A percentile compares a stretch with the other conserved stretches of the same genome.
phyloP scores from a whole-genome alignment of 108 stramenopile genomes.

The Fragilariopsis cylindrus region DNA sequence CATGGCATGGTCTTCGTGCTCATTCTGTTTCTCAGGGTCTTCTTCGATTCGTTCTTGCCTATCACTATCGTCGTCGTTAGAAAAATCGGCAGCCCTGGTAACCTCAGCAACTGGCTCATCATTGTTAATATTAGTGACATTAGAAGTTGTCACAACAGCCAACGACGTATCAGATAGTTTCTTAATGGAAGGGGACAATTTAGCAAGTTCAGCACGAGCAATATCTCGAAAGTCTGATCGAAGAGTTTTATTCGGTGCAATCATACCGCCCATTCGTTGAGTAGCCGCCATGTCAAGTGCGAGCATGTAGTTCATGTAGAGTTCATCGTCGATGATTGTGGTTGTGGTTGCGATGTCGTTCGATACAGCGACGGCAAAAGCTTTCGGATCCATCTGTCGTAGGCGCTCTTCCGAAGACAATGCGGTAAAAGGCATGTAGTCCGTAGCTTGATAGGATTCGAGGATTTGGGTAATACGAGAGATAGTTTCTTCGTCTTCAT shows the following conservation, averaged over 20 bases:
- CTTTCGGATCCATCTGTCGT: conserved; percentile 2
- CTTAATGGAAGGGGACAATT: neutral
- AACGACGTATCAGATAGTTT: neutral
- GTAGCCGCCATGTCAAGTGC: conserved; percentile 10
- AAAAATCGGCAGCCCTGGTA: too few species aligned
- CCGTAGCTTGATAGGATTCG: conserved; percentile 7
- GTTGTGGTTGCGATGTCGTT: neutral
- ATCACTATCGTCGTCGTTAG: too few species aligned
- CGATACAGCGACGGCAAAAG: neutral
- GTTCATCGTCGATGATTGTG: conserved; percentile 7
- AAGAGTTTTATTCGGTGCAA: conserved; percentile 6
- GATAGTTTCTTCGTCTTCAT: neutral
- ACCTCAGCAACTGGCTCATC: too few species aligned
- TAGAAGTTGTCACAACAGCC: neutral
- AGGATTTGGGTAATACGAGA: neutral
- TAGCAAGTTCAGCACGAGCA: neutral
- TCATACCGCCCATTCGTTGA: conserved; percentile 1
- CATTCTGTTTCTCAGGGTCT: too few species aligned
- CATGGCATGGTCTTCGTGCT: too few species aligned
- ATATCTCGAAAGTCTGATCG: conserved; percentile 1
- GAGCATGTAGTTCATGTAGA: conserved; percentile 15
- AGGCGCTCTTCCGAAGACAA: conserved; percentile 2
- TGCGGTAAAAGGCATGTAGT: neutral
- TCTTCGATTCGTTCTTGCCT: too few species aligned
- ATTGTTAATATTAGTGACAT: neutral